These are phyloP conservation scores for Tetradesmus obliquus DNA, from an alignment of 139 green algal species.

Conservation along the genomic window DNA sequence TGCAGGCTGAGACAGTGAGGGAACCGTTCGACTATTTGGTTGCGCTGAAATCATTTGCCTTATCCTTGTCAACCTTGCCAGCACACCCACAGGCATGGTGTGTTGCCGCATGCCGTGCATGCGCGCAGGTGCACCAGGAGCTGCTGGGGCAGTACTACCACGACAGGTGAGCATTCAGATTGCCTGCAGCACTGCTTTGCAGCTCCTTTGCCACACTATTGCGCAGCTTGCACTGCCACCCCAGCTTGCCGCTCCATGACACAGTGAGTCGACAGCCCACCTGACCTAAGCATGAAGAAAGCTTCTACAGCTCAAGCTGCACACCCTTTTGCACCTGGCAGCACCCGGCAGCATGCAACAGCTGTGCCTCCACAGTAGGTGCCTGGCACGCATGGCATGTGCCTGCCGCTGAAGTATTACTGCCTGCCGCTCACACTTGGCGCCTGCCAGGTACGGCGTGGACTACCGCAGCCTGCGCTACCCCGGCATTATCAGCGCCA, in stretches of 20 bases:
- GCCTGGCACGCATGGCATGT: not conserved
- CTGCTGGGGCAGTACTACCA: slow-evolving; percentile 62
- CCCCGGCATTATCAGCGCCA: slow-evolving; percentile 75
- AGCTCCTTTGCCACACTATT: no score
- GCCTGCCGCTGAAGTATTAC: no score
- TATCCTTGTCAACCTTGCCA: not conserved
- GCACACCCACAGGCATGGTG: no score
- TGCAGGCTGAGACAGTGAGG: no score
- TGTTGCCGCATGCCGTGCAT: not conserved
- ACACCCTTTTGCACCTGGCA: no score
- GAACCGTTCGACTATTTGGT: no score
- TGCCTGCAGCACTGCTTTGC: no score
- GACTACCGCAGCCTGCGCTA: slow-evolving; percentile 76
- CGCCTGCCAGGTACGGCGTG: slow-evolving; percentile 60
- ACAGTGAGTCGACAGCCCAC: not conserved
- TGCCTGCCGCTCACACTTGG: slow-evolving; percentile 25
- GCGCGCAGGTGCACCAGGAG: slow-evolving; percentile 65
- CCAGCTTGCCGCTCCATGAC: not conserved
- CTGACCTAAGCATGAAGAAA: not conserved
- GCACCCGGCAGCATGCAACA: no score
- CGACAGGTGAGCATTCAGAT: not conserved
- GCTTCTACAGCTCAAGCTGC: no score
- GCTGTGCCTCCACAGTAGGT: no score
- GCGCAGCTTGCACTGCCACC: not conserved
- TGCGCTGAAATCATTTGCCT: no score